These are phyloP conservation scores for Cutaneotrichosporon dermatis DNA, from an alignment of 1,284 basidiomycete species.

Conservation along the genomic window DNA sequence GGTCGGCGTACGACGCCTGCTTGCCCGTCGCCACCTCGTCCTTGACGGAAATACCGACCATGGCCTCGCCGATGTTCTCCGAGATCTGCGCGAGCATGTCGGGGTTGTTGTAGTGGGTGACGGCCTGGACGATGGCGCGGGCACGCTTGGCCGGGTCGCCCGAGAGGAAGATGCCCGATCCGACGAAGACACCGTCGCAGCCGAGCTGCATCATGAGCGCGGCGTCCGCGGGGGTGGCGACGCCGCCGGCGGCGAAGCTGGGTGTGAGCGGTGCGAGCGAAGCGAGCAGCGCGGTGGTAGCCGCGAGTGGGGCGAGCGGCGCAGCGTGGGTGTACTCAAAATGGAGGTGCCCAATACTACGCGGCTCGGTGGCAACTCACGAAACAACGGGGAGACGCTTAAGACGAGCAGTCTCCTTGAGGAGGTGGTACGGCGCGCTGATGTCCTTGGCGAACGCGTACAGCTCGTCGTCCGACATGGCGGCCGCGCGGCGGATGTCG, in stretches of 20 bases:
- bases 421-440: conserved; percentile 90
- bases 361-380: conserved; percentile 19
- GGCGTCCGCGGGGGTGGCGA: conserved; percentile 93
- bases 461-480: conserved; percentile 70
- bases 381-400: conserved; percentile 85
- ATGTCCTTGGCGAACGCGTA: conserved; percentile 90
- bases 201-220: conserved; percentile 99
- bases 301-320: no score
- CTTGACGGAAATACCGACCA: conserved; percentile 68
- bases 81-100: conserved; percentile 68
- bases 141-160: conserved; percentile 91
- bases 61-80: conserved; percentile 78
- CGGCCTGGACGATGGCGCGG: conserved; percentile 94
- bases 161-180: conserved; percentile 81
- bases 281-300: no score
- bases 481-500: conserved; percentile 69
- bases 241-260: conserved; percentile 92
- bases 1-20: conserved; percentile 13
- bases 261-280: not conserved
- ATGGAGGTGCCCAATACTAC: no score
- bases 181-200: conserved; percentile 94
- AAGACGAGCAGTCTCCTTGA: conserved; percentile 91
- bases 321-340: no score
- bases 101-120: conserved; percentile 94
- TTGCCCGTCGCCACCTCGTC: conserved; percentile 47